Conservation (phyloP, 768 basidiomycete genomes). For the Aureoboletus auriporus region DNA sequence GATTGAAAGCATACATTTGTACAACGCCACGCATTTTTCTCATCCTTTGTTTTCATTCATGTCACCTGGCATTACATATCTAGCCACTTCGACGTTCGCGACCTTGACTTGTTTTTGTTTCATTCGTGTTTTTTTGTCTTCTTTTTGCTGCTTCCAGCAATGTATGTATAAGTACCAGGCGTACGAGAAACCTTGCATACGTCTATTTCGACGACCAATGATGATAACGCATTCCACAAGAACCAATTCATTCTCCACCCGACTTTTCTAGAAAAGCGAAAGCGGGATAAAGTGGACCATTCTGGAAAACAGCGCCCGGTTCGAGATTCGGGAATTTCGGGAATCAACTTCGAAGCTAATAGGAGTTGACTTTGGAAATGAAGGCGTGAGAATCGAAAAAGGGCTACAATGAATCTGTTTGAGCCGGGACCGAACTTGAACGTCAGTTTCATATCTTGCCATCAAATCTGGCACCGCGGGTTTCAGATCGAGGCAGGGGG, state of each 20-base stretch:
- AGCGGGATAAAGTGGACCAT: not conserved
- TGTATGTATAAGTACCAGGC: slow-evolving; percentile 33
- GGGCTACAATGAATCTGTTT: too few relatives aligned
- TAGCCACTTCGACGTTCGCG: slow-evolving; percentile 26
- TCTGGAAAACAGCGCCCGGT: not conserved
- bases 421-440: too few relatives aligned
- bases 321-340: not conserved
- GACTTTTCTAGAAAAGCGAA: too few relatives aligned
- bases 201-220: slow-evolving; percentile 16
- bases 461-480: too few relatives aligned
- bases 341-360: not conserved
- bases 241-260: slow-evolving; percentile 2
- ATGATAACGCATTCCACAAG: not conserved
- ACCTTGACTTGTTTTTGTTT: slow-evolving; percentile 9
- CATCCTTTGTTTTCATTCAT: slow-evolving; percentile 14
- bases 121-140: slow-evolving; percentile 2
- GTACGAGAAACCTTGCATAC: slow-evolving; percentile 23
- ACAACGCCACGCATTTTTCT: slow-evolving; percentile 14
- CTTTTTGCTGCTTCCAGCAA: slow-evolving; percentile 14
- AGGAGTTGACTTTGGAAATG: too few relatives aligned
- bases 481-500: too few relatives aligned
- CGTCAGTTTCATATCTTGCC: too few relatives aligned
- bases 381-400: too few relatives aligned
- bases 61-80: slow-evolving; percentile 18
- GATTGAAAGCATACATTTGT: slow-evolving; percentile 22